Conservation (phyloP, 148 eudicot genomes). For the Talinum fruticosum region DNA sequence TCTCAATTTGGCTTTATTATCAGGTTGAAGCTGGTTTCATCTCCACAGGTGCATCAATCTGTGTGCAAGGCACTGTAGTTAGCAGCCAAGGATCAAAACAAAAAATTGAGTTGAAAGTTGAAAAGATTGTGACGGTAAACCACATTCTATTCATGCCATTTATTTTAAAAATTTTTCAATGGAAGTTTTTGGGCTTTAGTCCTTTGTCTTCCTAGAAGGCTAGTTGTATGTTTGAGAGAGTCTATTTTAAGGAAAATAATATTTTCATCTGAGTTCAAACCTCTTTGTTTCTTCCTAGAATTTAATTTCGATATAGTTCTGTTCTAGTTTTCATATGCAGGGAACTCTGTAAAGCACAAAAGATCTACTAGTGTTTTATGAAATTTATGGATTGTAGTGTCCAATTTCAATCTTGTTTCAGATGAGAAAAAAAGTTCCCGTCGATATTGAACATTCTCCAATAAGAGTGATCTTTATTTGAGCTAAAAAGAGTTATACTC, state of each 20-base stretch:
- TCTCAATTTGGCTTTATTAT: constrained; percentile 21
- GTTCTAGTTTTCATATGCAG: neutral
- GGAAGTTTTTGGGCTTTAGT: too few species aligned
- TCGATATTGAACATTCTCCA: neutral
- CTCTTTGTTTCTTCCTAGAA: neutral
- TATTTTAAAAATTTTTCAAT: too few species aligned
- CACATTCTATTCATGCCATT: constrained; percentile 7
- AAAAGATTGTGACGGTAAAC: constrained; percentile 68
- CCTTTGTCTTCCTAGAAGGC: neutral
- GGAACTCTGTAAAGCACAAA: neutral
- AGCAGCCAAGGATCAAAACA: constrained; percentile 92
- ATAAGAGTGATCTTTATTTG: neutral
- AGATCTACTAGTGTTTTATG: neutral
- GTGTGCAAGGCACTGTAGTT: constrained; percentile 73
- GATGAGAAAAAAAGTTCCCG: neutral
- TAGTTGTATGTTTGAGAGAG: neutral
- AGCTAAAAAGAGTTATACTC: neutral
- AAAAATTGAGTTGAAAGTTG: constrained; percentile 76
- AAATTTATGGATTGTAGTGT: neutral
- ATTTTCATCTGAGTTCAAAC: neutral
- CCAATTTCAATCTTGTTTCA: neutral
- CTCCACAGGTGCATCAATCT: constrained; percentile 83
- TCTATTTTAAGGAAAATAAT: neutral
- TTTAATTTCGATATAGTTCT: neutral
- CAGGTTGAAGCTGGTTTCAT: constrained; percentile 80